Percentiles rank a stretch among this genome's conserved stretches.
Evolutionary conservation across 805 yeast genomes (phyloP).

Genomic region (Yamadazyma ubonensis): DNA sequence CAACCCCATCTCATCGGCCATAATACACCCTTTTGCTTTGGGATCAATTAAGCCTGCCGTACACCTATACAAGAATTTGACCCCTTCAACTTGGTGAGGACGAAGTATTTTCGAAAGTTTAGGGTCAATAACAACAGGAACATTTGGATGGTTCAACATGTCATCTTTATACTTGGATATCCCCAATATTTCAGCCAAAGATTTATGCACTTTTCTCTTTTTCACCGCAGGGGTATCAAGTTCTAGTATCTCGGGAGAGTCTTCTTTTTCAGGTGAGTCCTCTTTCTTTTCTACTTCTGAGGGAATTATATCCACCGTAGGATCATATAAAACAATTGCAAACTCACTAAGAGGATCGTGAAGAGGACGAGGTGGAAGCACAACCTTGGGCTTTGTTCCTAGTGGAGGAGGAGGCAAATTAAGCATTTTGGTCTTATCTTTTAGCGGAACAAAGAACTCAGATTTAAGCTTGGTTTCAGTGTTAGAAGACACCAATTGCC

Average conservation of each 20-base stretch:
- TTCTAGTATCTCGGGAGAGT: constrained; percentile 14
- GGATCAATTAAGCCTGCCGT: constrained; percentile 83
- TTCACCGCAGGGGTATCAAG: constrained; percentile 21
- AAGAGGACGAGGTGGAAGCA: constrained; percentile 83
- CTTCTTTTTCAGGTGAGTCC: constrained; percentile 1
- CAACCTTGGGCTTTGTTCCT: constrained; percentile 72
- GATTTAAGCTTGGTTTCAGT: constrained; percentile 39
- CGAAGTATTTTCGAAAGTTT: constrained; percentile 75
- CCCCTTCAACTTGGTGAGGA: constrained; percentile 97
- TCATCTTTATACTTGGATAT: constrained; percentile 54
- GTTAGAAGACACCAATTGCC: constrained; percentile 43
- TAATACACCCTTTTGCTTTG: constrained; percentile 89
- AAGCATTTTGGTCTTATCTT: constrained; percentile 31
- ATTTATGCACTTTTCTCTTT: constrained; percentile 53
- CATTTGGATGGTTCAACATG: constrained; percentile 64
- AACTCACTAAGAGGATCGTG: constrained; percentile 93
- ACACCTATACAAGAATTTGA: constrained; percentile 84
- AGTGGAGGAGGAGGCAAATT: constrained; percentile 69
- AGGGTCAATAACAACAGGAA: constrained; percentile 96
- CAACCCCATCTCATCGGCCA: constrained; percentile 98
- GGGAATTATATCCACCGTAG: constrained; percentile 71
- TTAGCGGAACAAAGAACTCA: constrained; percentile 63
- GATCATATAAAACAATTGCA: constrained; percentile 93
- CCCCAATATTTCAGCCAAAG: constrained; percentile 80
- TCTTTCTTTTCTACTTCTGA: constrained; percentile 9